Conservation (phyloP, 2,329 filamentous ascomycete species). For the Lojkania enalia region DNA sequence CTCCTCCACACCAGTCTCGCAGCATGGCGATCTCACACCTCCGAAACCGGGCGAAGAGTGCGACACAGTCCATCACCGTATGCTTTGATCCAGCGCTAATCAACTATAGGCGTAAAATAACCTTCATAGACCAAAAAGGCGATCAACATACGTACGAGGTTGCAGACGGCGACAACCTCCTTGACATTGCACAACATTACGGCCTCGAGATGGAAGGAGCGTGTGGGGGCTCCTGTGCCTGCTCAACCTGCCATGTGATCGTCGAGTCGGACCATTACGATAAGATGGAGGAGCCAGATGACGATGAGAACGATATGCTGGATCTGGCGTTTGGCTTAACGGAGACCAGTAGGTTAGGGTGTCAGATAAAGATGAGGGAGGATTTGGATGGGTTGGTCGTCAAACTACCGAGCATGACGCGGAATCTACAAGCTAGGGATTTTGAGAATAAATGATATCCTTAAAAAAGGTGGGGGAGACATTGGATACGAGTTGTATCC, state of each 20-base stretch:
- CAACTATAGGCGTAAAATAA: slow-evolving; percentile 72
- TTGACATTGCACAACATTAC: slow-evolving; percentile 92
- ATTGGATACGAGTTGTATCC: not conserved
- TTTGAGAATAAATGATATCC: slow-evolving; percentile 60
- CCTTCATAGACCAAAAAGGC: slow-evolving; percentile 91
- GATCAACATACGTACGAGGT: slow-evolving; percentile 77
- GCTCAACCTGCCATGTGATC: slow-evolving; percentile 91
- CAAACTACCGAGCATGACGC: slow-evolving; percentile 86
- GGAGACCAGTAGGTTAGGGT: slow-evolving; percentile 81
- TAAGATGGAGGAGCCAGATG: slow-evolving; percentile 62
- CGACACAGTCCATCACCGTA: slow-evolving; percentile 41
- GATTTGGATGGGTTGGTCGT: slow-evolving; percentile 86
- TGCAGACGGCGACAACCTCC: slow-evolving; percentile 82
- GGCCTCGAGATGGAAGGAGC: slow-evolving; percentile 99
- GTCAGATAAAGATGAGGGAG: slow-evolving; percentile 89
- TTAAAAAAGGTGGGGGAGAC: slow-evolving; percentile 1
- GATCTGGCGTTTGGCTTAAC: slow-evolving; percentile 88
- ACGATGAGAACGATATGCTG: slow-evolving; percentile 57
- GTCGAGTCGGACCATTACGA: slow-evolving; percentile 77
- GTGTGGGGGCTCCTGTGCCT: slow-evolving; percentile 91
- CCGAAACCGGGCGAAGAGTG: slow-evolving; percentile 94
- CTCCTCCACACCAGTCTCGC: slow-evolving; percentile 61
- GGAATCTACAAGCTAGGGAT: slow-evolving; percentile 94
- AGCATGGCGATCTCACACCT: slow-evolving; percentile 78
- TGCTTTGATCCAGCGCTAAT: slow-evolving; percentile 9